Percentiles rank a stretch among this genome's conserved stretches.
Conservation (phyloP, 768 basidiomycete genomes). For the Antrodiella citrinella region DNA sequence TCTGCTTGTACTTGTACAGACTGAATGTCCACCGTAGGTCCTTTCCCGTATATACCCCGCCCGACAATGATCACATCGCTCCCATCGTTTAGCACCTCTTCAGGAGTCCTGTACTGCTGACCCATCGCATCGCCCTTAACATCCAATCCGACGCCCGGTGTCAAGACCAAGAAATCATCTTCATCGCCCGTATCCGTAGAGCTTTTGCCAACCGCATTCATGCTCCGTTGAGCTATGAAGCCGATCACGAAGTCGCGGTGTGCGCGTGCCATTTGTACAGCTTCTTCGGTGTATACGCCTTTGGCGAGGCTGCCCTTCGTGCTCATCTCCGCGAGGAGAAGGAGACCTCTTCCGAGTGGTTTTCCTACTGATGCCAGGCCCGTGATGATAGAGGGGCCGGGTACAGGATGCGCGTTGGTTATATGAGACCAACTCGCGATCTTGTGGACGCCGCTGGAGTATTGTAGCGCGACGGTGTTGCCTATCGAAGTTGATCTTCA, state of each 20-base stretch:
- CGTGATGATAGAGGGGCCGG: conserved; percentile 91
- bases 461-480: conserved; percentile 93
- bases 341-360: conserved; percentile 76
- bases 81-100: conserved; percentile 67
- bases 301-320: conserved; percentile 79
- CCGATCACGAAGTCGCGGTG: conserved; percentile 88
- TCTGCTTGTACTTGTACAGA: conserved; percentile 66
- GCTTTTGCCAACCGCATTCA: conserved; percentile 55
- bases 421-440: conserved; percentile 96
- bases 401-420: conserved; percentile 93
- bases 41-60: conserved; percentile 80
- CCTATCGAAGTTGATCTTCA: conserved; percentile 40
- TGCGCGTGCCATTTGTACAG: conserved; percentile 81
- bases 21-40: conserved; percentile 33
- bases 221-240: conserved; percentile 85
- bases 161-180: conserved; percentile 85
- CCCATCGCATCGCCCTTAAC: conserved; percentile 65
- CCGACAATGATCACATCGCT: conserved; percentile 98
- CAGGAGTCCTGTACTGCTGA: conserved; percentile 91
- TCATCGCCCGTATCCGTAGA: conserved; percentile 19
- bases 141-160: conserved; percentile 89
- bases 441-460: conserved; percentile 85
- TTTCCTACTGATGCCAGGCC: conserved; percentile 83
- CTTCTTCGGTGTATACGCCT: conserved; percentile 75
- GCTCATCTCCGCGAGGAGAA: conserved; percentile 96